Percentiles rank a stretch among this genome's conserved stretches.
Conservation (phyloP, 768 basidiomycete species). For the Vararia minispora region DNA sequence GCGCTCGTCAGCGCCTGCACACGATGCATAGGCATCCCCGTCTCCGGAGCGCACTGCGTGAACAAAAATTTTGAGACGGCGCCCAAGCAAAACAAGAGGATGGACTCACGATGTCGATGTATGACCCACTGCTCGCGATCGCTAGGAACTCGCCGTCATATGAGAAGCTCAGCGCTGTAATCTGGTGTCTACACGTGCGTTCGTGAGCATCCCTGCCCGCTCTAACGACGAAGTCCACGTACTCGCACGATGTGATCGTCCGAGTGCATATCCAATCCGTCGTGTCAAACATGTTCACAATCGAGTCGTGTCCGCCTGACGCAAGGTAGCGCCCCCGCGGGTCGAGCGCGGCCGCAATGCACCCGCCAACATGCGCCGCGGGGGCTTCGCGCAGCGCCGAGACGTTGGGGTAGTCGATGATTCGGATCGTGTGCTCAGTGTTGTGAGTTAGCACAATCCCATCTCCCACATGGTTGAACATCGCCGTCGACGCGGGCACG, state of each 20-base stretch:
- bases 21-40: constrained; percentile 63
- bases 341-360: constrained; percentile 63
- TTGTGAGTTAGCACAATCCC: constrained; percentile 57
- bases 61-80: constrained; percentile 1
- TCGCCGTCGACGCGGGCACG: constrained; percentile 52
- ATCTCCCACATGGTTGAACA: constrained; percentile 70
- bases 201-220: background rate
- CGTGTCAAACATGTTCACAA: constrained; percentile 72
- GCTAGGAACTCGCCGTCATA: constrained; percentile 78
- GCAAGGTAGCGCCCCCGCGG: constrained; percentile 76
- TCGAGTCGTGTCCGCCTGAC: constrained; percentile 72
- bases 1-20: constrained; percentile 60
- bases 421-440: constrained; percentile 52
- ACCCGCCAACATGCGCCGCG: constrained; percentile 75
- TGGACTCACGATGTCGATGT: constrained; percentile 69
- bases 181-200: constrained; percentile 39
- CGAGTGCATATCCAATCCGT: constrained; percentile 73
- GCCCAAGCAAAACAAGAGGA: background rate
- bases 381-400: constrained; percentile 45
- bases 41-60: constrained; percentile 69
- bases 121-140: constrained; percentile 57
- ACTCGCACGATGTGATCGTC: constrained; percentile 78
- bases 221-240: constrained; percentile 19
- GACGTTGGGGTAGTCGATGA: constrained; percentile 59
- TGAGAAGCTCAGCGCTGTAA: constrained; percentile 69